phyloP scores from a whole-genome alignment of 1,284 basidiomycete species.

The Papiliotrema laurentii region DNA sequence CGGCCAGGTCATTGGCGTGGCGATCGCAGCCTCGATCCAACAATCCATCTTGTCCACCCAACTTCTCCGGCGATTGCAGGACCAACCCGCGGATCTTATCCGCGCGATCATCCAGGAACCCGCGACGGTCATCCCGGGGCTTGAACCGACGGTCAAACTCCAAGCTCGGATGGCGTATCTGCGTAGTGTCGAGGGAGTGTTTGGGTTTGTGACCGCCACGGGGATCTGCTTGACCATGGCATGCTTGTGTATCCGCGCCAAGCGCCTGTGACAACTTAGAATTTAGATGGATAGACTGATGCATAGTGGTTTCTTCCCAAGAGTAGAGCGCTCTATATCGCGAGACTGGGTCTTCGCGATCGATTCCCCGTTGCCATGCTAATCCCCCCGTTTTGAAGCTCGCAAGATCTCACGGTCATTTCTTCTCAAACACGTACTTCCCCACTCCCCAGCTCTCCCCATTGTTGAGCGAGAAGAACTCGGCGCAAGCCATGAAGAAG shows the following conservation, averaged over 20 bases:
- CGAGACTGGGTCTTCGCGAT: no score
- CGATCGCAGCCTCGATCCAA: conserved; percentile 31
- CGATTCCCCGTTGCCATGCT: no score
- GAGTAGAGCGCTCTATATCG: no score
- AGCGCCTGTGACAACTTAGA: no score
- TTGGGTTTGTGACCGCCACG: conserved; percentile 30
- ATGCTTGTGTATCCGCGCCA: no score
- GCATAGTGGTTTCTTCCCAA: no score
- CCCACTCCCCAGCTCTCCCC: conserved; percentile 64
- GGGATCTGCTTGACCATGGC: no score
- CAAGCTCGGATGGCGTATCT: conserved; percentile 28
- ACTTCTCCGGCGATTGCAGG: conserved; percentile 11
- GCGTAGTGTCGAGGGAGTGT: conserved; percentile 25
- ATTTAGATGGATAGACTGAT: no score
- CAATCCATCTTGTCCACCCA: conserved; percentile 24
- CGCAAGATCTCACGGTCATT: conserved; percentile 19
- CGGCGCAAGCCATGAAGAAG: conserved; percentile 71
- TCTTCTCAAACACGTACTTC: conserved; percentile 55
- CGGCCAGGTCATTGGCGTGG: conserved; percentile 35
- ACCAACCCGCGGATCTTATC: conserved; percentile 12
- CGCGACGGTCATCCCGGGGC: conserved; percentile 17
- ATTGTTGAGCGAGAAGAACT: conserved; percentile 63
- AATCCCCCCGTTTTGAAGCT: no score
- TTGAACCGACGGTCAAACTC: conserved; percentile 9
- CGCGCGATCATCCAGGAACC: conserved; percentile 27